Percentiles rank a stretch among this genome's conserved stretches.
These are phyloP conservation scores for Corylus heterophylla DNA, from an alignment of 306 rosid genomes.

Conservation along the genomic window DNA sequence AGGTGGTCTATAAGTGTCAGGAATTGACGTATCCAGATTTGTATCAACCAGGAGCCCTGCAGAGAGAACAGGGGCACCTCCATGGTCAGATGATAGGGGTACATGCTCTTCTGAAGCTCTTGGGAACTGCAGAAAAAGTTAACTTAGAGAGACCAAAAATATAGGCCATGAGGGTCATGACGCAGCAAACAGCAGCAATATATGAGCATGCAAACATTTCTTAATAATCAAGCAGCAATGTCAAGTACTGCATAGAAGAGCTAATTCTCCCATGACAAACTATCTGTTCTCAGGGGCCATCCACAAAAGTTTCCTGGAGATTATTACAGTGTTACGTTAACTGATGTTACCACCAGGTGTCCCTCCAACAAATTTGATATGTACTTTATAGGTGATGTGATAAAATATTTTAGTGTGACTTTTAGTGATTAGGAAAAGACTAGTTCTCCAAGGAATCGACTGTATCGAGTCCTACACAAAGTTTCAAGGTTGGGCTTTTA, in stretches of 20 bases:
- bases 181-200: not conserved
- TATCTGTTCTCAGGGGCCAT: not conserved
- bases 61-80: constrained; percentile 53
- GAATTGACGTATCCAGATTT: constrained; percentile 82
- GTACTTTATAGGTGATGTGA: not conserved
- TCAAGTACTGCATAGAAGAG: not conserved
- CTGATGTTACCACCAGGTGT: not conserved
- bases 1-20: constrained; percentile 87
- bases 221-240: not conserved
- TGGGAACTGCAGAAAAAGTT: constrained; percentile 66
- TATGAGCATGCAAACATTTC: not conserved
- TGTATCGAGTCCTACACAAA: not conserved
- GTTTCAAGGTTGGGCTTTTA: constrained; percentile 11
- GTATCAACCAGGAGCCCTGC: constrained; percentile 79
- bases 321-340: not conserved
- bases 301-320: not conserved
- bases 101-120: constrained; percentile 76
- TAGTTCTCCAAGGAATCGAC: not conserved
- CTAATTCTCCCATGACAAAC: not conserved
- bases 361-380: not conserved
- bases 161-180: not conserved
- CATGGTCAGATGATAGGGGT: constrained; percentile 70
- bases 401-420: not conserved
- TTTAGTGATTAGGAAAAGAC: not conserved
- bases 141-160: constrained; percentile 8